phyloP scores from a whole-genome alignment of 768 basidiomycete species.

The Pisolithus albus region DNA sequence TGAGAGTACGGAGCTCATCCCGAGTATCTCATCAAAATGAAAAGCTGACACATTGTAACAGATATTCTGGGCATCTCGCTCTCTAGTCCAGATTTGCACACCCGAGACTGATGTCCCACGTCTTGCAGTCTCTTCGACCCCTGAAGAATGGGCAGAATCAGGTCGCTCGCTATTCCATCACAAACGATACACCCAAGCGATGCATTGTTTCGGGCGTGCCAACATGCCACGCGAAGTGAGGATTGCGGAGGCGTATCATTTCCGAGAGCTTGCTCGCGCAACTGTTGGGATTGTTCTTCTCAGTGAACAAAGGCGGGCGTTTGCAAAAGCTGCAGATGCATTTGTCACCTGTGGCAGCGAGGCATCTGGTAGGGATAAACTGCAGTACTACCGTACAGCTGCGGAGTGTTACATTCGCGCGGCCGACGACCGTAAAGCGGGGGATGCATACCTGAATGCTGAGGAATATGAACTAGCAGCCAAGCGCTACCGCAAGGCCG shows the following conservation, averaged over 20 bases:
- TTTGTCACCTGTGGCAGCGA: constrained; percentile 38
- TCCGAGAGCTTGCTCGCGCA: constrained; percentile 34
- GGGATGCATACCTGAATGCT: constrained; percentile 35
- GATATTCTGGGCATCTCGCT: constrained; percentile 44
- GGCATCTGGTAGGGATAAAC: constrained; percentile 17
- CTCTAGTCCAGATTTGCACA: constrained; percentile 41
- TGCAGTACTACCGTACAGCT: constrained; percentile 36
- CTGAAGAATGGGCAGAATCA: constrained; percentile 41
- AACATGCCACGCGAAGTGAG: constrained; percentile 33
- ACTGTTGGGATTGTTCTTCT: constrained; percentile 31
- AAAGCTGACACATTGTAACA: constrained; percentile 15
- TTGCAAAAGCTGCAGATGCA: constrained; percentile 39
- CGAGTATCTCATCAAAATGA: background rate
- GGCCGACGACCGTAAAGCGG: constrained; percentile 37
- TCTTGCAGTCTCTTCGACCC: constrained; percentile 51
- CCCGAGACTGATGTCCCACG: constrained; percentile 33
- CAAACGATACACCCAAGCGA: constrained; percentile 44
- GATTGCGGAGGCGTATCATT: constrained; percentile 46
- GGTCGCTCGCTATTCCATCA: constrained; percentile 35
- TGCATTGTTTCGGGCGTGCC: constrained; percentile 48
- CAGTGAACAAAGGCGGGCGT: constrained; percentile 30
- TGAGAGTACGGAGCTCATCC: constrained; percentile 36
- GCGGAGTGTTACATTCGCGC: constrained; percentile 42
- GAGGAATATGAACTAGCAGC: constrained; percentile 40
- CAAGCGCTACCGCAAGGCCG: constrained; percentile 39